Evolutionary conservation across 2,329 filamentous ascomycete genomes (phyloP).

Genomic region (Exophiala sp.): DNA sequence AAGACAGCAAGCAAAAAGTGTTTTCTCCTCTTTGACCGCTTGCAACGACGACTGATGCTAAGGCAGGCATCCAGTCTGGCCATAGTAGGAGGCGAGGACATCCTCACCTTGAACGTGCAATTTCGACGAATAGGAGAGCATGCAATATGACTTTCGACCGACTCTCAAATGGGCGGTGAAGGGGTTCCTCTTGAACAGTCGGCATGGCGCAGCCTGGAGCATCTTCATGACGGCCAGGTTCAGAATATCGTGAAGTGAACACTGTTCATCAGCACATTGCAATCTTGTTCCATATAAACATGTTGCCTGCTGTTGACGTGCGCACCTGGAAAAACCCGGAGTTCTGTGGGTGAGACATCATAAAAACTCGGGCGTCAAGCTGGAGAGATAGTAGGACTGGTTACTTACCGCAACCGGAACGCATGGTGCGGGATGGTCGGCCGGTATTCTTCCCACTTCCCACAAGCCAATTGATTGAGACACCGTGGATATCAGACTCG

Average conservation of each 20-base stretch:
- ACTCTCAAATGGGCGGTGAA: conserved; percentile 20
- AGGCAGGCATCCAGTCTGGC: conserved; percentile 20
- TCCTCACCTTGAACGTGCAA: conserved; percentile 4
- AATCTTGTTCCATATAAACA: no score
- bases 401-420: no score
- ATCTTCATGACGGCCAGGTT: not conserved
- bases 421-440: no score
- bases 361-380: no score
- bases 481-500: not conserved
- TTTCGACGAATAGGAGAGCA: conserved; percentile 17
- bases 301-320: no score
- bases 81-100: conserved; percentile 10
- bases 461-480: no score
- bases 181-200: conserved; percentile 9
- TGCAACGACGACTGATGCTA: conserved; percentile 5
- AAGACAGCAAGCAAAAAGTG: conserved; percentile 1
- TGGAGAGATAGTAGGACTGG: no score
- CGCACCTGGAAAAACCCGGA: no score
- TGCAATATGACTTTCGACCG: conserved; percentile 5
- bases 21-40: conserved; percentile 9
- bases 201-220: conserved; percentile 12
- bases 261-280: no score
- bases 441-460: no score
- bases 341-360: no score
- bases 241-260: not conserved